Percentiles rank a stretch among this genome's conserved stretches.
Conservation (phyloP, 75 land plant species). For the Larix kaempferi region DNA sequence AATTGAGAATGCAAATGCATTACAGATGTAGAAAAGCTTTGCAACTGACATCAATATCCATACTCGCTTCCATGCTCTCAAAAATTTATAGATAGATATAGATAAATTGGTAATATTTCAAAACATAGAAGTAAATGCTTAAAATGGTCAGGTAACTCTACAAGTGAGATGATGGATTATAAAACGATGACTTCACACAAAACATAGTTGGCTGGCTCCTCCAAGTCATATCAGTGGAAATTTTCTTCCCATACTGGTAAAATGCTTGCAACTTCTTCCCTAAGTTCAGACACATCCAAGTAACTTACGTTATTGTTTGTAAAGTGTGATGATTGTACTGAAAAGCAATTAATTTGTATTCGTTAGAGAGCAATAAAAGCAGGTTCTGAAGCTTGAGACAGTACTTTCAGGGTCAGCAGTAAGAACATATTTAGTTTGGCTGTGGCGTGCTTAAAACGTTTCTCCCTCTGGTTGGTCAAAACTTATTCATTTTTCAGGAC, state of each 20-base stretch:
- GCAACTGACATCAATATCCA: not conserved
- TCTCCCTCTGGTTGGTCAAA: not conserved
- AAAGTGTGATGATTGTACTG: not conserved
- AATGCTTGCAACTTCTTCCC: not conserved
- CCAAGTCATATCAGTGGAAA: not conserved
- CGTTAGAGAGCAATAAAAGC: not conserved
- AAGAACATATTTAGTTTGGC: not conserved
- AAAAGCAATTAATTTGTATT: not conserved
- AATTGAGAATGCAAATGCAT: not conserved
- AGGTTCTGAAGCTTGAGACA: not conserved
- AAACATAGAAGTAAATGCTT: not conserved
- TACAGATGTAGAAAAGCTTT: not conserved
- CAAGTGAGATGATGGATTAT: not conserved
- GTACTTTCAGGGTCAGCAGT: not conserved
- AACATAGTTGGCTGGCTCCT: not conserved
- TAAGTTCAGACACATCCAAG: not conserved
- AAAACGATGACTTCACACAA: not conserved
- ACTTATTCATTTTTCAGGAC: not conserved
- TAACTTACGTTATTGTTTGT: too few relatives aligned
- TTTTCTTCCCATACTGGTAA: not conserved
- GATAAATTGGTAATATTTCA: not conserved
- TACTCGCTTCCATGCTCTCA: not conserved
- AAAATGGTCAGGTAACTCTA: not conserved
- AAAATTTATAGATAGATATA: not conserved
- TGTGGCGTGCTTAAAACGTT: not conserved